Conservation (phyloP, 768 basidiomycete species). For the Naganishia randhawae region DNA sequence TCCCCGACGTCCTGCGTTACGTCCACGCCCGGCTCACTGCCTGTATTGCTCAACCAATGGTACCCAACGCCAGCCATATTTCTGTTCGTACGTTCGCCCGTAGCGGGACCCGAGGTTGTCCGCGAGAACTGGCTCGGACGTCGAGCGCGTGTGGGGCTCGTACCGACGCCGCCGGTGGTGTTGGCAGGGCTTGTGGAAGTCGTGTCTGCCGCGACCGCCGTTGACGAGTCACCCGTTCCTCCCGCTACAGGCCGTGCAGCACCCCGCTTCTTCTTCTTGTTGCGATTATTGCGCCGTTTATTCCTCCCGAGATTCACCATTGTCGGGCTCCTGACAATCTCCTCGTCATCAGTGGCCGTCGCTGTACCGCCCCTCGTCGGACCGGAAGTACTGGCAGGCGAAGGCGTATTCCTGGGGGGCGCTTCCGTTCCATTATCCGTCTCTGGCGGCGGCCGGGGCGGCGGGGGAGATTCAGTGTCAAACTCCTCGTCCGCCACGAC, state of each 20-base stretch:
- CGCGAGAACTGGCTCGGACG: constrained; percentile 1
- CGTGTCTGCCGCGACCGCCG: not conserved
- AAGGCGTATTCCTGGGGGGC: not conserved
- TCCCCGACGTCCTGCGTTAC: constrained; percentile 46
- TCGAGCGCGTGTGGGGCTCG: constrained; percentile 12
- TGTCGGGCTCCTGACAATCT: constrained; percentile 14
- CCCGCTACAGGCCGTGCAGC: not conserved
- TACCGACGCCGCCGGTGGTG: not conserved
- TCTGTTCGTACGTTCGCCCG: not conserved
- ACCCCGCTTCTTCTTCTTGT: constrained; percentile 32
- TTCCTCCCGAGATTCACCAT: constrained; percentile 14
- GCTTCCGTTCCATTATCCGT: not conserved
- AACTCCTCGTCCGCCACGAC: constrained; percentile 10
- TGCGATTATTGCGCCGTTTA: constrained; percentile 27
- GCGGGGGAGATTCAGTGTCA: not conserved
- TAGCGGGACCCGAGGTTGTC: not conserved
- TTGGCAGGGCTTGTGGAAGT: not conserved
- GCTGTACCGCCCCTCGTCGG: constrained; percentile 1
- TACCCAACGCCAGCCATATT: constrained; percentile 31
- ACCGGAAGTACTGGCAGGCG: not conserved
- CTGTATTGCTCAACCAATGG: constrained; percentile 44
- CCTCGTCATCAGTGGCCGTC: constrained; percentile 10
- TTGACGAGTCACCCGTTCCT: not conserved
- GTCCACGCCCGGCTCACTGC: constrained; percentile 49
- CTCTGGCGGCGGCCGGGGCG: not conserved